These are phyloP conservation scores for Xylaria scruposa DNA, from an alignment of 495 filamentous ascomycete genomes.

Conservation along the genomic window DNA sequence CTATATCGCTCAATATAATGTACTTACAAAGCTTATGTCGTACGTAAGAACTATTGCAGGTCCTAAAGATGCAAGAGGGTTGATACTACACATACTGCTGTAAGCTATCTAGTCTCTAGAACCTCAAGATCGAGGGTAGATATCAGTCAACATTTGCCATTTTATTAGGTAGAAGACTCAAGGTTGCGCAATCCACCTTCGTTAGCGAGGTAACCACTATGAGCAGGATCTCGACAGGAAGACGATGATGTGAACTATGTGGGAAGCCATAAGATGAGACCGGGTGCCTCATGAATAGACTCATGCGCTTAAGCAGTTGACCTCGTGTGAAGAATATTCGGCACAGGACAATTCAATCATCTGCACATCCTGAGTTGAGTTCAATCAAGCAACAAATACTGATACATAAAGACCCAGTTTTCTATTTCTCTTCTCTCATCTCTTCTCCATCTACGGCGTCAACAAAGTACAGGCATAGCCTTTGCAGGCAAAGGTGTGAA, in stretches of 20 bases:
- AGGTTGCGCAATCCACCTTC: too few species aligned
- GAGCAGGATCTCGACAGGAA: not conserved
- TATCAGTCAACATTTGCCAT: too few species aligned
- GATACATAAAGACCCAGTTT: not conserved
- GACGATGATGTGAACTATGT: not conserved
- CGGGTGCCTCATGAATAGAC: not conserved
- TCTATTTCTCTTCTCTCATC: not conserved
- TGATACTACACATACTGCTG: too few species aligned
- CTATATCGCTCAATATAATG: not conserved
- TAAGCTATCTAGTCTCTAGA: too few species aligned
- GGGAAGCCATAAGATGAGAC: not conserved
- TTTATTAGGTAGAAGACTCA: too few species aligned
- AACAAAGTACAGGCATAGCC: slow-evolving; percentile 12
- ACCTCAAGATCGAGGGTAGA: too few species aligned
- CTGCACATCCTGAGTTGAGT: not conserved
- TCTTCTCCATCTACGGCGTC: not conserved
- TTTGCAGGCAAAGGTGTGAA: not conserved
- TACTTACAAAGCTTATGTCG: too few species aligned
- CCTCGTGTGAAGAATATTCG: not conserved
- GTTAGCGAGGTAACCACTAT: not conserved
- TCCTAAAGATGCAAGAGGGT: too few species aligned
- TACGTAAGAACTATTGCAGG: too few species aligned
- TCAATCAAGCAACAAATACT: too few species aligned
- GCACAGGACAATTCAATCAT: too few species aligned
- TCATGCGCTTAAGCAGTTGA: not conserved